Evolutionary conservation across 1,284 basidiomycete species (phyloP), one percentile per base, ranked within the genome.

Genomic region (Cryptococcus maquisensis): DNA sequence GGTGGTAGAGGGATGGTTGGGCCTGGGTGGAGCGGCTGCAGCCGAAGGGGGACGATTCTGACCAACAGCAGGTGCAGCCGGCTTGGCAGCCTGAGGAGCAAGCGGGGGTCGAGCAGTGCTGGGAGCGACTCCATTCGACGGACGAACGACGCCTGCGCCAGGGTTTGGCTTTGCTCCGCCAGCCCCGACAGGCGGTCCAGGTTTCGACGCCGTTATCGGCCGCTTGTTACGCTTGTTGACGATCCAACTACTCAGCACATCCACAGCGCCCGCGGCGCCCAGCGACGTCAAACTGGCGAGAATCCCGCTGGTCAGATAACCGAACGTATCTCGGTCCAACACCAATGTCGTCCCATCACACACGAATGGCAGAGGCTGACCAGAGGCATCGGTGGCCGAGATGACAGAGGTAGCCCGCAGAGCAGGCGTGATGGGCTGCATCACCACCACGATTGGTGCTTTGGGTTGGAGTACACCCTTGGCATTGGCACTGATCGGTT

Each of bases 241-340:
- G 0, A 74, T 69, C 72, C 72, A 74, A 52, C 66, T 65, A 12
- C 67, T 67, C 18, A 74, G 49, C 1, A 72, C 72, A 52, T 71
- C 71, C 12, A 74, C 67, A 10, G 72, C 72, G 4, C 63, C 66
- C 0, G 66, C 64, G 6, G 69, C 67, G 32, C 72, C 71, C 16
- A 74, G 63, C 10, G 64, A 43, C 36, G 66, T 64, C 7, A 74
- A 59, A 56, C 72, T 71, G 51, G 70, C 68, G 51, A 70, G 62
- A 28, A 74, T 70, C 39, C 73, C 71, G 5, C 59, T 57, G 1
- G 68, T 71, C 10, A 74, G 59, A 52, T 74, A 71, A 9, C 69
- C 67, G 49, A 74, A 74, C 2, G 68, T 71, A 44, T 52, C 37
- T 48, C 69, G 67, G 44, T 74, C 72, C 6, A 74, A 61, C 1